Evolutionary conservation across 305 asterid species (phyloP).

Genomic region (Fraxinus sp.): DNA sequence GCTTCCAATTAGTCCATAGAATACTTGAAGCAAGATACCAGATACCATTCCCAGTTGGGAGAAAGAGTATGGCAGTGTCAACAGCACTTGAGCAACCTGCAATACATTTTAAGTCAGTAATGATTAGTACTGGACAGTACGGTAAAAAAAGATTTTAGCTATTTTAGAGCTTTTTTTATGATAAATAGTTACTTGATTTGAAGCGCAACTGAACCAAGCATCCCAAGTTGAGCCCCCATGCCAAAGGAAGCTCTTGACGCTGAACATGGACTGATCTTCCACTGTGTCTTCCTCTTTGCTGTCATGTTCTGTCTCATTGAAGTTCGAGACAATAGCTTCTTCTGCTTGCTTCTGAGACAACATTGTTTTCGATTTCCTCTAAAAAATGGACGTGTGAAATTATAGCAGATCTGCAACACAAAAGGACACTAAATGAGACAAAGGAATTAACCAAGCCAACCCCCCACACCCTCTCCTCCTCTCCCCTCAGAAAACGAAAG

Average conservation of each 20-base stretch:
- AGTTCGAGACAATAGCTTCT: conserved; percentile 79
- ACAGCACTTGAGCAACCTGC: conserved; percentile 51
- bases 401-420: conserved; percentile 37
- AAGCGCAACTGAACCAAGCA: conserved; percentile 5
- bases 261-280: conserved; percentile 38
- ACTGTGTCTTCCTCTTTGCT: conserved; percentile 26
- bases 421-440: conserved; percentile 48
- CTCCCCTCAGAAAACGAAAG: conserved; percentile 39
- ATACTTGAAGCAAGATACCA: conserved; percentile 41
- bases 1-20: conserved; percentile 49
- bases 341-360: conserved; percentile 85
- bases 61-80: conserved; percentile 23
- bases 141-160: background rate
- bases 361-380: conserved; percentile 48
- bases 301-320: conserved; percentile 56
- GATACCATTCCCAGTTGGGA: conserved; percentile 46
- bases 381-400: conserved; percentile 3
- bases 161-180: background rate
- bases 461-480: background rate
- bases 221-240: background rate
- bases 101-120: background rate
- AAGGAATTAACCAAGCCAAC: background rate
- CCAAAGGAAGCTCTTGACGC: conserved; percentile 16
- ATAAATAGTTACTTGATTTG: background rate
- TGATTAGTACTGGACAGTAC: background rate